Base-by-base conservation (phyloP, 495 filamentous ascomycete genomes). In the Immersiella caudata region DNA sequence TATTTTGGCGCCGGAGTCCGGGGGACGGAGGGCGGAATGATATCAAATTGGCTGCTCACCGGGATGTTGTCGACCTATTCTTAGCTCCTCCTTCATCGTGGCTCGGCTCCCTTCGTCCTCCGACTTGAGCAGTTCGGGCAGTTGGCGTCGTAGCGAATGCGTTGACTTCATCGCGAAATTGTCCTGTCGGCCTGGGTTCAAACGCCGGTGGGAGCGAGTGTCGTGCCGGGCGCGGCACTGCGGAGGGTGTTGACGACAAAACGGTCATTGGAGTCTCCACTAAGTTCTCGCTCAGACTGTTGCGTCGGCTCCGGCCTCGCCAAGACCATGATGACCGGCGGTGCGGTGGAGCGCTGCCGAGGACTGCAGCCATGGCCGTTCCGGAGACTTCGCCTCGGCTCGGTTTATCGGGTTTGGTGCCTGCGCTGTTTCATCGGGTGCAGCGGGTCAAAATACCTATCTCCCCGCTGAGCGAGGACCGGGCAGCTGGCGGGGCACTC, bases 51-150 rank as follows among this genome's bases (percentile, higher is more conserved):
- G 26, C 22, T 58, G 62, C 69, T 71, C 62, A 71, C 69, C 67
- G 67, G 24, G 69, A 71, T 16, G 66, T 66, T 36, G 55, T 51
- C 66, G 66, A 62, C 49, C 65, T 68, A 56, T 61, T 61, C 63
- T 68, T 59, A 64, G 66, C 33, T 20, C 52, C 63, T n/a, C 36
- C 21, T 22, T 22, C 56, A 6, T 26, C 24, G 21, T 1, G 25
- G 21, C 18, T 25, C 26, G 5, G 18, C 33, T 59, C 56, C 24
- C 56, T 26, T 22, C 11, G 21, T 26, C 56, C 24, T 29, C 56
- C 56, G 26, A 35, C 36, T 14, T 46, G n/a, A 25, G 63, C 33
- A 27, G 21, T 33, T n/a, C 35, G 29, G 60, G 60, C 33, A 21
- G 21, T 51, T 52, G 60, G 55, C 18, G 29, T 33, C 27, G 64